phyloP scores from a whole-genome alignment of 495 filamentous ascomycete genomes.

The Extremus antarcticus region DNA sequence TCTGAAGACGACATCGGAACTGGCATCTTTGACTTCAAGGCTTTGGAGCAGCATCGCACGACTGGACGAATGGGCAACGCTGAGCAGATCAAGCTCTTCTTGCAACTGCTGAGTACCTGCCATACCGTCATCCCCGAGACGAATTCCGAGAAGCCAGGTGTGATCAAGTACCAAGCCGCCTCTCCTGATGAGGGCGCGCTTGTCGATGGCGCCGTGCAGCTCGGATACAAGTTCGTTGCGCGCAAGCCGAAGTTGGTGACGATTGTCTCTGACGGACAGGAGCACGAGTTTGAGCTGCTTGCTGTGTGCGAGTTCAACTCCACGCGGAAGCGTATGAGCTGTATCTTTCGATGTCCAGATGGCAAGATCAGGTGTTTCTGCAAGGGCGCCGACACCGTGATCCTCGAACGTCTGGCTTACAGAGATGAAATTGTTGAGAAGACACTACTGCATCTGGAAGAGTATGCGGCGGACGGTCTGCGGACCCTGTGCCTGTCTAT shows the following conservation, averaged over 20 bases:
- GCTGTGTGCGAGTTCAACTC: conserved; percentile 99
- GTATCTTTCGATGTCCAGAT: conserved; percentile 92
- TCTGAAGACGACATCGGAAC: conserved; percentile 59
- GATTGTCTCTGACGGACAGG: conserved; percentile 59
- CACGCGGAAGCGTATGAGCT: conserved; percentile 94
- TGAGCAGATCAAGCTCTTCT: conserved; percentile 79
- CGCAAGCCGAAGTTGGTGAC: conserved; percentile 79
- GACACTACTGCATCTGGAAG: conserved; percentile 88
- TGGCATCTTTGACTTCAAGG: conserved; percentile 82
- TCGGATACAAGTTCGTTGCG: conserved; percentile 85
- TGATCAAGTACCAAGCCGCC: conserved; percentile 95
- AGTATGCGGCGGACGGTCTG: conserved; percentile 93
- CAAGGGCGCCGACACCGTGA: conserved; percentile 97
- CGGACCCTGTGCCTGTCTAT: conserved; percentile 91
- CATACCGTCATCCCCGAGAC: conserved; percentile 96
- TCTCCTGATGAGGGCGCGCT: conserved; percentile 96
- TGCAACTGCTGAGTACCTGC: conserved; percentile 78
- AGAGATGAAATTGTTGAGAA: conserved; percentile 68
- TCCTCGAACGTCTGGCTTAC: conserved; percentile 69
- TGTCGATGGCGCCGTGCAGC: conserved; percentile 74
- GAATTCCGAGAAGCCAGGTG: conserved; percentile 57
- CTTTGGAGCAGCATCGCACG: conserved; percentile 35
- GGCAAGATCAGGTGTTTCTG: conserved; percentile 87
- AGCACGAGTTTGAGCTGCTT: conserved; percentile 74
- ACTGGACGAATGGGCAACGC: conserved; percentile 39